Conservation (phyloP, 148 eudicot genomes). For the Camellia lanceoleosa region DNA sequence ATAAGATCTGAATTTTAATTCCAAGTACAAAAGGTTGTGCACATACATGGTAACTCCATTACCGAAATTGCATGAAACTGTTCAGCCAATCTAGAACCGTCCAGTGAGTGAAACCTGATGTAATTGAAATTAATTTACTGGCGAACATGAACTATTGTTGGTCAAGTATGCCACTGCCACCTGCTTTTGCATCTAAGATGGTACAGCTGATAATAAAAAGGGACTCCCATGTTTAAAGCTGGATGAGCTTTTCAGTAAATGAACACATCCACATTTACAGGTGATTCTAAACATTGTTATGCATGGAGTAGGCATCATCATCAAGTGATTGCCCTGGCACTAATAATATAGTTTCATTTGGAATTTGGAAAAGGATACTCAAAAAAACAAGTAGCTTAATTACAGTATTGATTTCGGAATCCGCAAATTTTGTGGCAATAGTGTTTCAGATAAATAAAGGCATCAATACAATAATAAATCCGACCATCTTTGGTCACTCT, state of each 20-base stretch:
- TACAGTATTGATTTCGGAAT: too few species aligned
- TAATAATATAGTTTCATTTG: conserved; percentile 16
- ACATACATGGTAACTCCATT: neutral
- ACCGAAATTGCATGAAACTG: neutral
- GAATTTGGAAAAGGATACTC: neutral
- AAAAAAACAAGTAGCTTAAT: too few species aligned
- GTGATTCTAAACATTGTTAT: neutral
- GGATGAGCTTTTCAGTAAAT: neutral
- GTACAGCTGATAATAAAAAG: neutral
- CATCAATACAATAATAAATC: conserved; percentile 12
- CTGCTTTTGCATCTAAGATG: conserved; percentile 1
- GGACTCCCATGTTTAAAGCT: neutral
- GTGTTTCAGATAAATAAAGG: too few species aligned
- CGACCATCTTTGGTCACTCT: neutral
- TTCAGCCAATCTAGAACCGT: neutral
- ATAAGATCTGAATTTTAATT: neutral
- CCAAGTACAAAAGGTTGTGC: neutral
- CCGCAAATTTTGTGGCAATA: too few species aligned
- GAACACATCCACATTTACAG: neutral
- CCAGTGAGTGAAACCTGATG: neutral
- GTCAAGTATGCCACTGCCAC: neutral
- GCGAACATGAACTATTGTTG: neutral
- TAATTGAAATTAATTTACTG: conserved; percentile 6
- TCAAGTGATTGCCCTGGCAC: neutral
- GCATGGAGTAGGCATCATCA: neutral